Conservation (phyloP, 1,139 yeast genomes). For the Hyphopichia wangnamkhiaoensis region DNA sequence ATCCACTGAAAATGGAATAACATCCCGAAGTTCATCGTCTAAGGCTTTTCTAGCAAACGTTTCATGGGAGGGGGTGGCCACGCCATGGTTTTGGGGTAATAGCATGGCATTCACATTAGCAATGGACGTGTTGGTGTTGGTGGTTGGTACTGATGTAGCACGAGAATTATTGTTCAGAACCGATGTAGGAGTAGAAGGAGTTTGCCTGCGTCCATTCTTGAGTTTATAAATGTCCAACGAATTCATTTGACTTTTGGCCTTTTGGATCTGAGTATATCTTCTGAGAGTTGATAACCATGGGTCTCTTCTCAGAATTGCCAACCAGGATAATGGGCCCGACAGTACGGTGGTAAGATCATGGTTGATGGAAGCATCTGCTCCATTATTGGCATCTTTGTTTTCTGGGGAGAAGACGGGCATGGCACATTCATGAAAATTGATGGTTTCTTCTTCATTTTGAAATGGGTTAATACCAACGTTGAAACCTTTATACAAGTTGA, state of each 20-base stretch:
- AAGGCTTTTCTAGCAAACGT: constrained; percentile 10
- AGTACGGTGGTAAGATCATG: not conserved
- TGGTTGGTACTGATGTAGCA: not conserved
- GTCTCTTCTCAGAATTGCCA: constrained; percentile 50
- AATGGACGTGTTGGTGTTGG: too few relatives aligned
- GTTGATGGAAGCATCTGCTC: not conserved
- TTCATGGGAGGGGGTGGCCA: not conserved
- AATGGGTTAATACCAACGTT: constrained; percentile 25
- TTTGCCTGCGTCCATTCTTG: constrained; percentile 25
- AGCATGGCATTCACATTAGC: too few relatives aligned
- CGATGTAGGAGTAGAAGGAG: constrained; percentile 7
- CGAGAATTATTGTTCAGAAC: not conserved
- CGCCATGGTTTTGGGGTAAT: too few relatives aligned
- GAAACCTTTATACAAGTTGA: not conserved
- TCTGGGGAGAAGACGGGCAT: too few relatives aligned
- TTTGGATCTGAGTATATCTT: constrained; percentile 25
- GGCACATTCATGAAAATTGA: constrained; percentile 43
- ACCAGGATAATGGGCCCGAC: constrained; percentile 53
- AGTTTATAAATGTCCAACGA: constrained; percentile 13
- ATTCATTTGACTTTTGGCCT: constrained; percentile 14
- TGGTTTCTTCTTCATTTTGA: constrained; percentile 23
- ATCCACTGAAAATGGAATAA: constrained; percentile 5
- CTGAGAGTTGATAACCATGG: constrained; percentile 37
- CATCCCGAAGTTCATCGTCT: not conserved
- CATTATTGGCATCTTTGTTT: constrained; percentile 2